Evolutionary conservation across 2,329 filamentous ascomycete species (phyloP).

Genomic region (Dactylellina sp.): DNA sequence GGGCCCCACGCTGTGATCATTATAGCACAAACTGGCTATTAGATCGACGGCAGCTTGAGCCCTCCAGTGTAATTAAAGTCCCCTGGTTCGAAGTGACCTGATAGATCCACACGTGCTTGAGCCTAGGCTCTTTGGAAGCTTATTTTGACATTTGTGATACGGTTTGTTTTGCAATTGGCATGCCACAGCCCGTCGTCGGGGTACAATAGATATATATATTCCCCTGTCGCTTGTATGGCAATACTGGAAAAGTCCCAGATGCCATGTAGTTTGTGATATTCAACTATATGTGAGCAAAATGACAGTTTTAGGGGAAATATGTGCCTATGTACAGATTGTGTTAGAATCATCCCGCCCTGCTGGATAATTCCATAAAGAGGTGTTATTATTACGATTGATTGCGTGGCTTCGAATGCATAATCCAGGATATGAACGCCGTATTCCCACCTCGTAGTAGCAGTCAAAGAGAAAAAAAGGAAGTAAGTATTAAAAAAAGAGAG

Average conservation of each 20-base stretch:
- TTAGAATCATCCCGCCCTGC: slow-evolving; percentile 24
- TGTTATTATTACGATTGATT: slow-evolving; percentile 27
- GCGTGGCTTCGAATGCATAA: slow-evolving; percentile 20
- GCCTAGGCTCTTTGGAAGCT: slow-evolving; percentile 25
- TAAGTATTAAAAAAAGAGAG: background rate
- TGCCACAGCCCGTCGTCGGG: background rate
- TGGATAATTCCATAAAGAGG: slow-evolving; percentile 10
- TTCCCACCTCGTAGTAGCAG: slow-evolving; percentile 10
- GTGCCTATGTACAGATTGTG: slow-evolving; percentile 20
- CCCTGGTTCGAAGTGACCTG: slow-evolving; percentile 1
- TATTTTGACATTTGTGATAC: slow-evolving; percentile 50
- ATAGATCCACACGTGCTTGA: slow-evolving; percentile 21
- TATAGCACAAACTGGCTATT: slow-evolving; percentile 15
- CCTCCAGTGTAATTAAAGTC: background rate
- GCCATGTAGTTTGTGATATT: background rate
- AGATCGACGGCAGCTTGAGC: slow-evolving; percentile 19
- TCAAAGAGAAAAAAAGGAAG: slow-evolving; percentile 9
- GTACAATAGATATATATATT: background rate
- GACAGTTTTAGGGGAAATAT: background rate
- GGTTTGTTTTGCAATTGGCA: background rate
- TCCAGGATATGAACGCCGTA: slow-evolving; percentile 49
- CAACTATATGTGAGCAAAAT: background rate
- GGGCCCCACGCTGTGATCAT: slow-evolving; percentile 34
- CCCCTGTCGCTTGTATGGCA: background rate
- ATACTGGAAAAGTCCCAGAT: background rate